Conservation (phyloP, 352 stramenopile genomes). For the Aphanomyces invadans region DNA sequence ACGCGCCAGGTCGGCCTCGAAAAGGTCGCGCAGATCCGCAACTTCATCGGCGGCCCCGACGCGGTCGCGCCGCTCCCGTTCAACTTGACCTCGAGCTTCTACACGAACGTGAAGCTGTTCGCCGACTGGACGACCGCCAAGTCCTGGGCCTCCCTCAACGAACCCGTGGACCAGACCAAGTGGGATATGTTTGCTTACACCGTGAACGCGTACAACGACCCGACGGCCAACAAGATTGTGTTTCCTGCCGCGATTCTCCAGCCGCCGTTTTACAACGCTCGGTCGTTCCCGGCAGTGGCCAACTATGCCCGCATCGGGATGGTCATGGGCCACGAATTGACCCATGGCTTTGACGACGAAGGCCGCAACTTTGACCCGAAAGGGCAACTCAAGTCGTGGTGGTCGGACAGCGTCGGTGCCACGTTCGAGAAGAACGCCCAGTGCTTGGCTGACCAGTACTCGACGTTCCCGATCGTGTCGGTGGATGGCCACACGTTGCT, state of each 20-base stretch:
- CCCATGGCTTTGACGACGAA: constrained; percentile 91
- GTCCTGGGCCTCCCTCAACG: constrained; percentile 33
- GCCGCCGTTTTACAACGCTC: constrained; percentile 70
- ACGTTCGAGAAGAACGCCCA: constrained; percentile 48
- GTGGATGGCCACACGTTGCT: constrained; percentile 34
- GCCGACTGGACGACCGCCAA: constrained; percentile 30
- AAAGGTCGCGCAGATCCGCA: constrained; percentile 85
- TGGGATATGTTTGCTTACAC: constrained; percentile 90
- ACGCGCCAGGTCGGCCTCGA: constrained; percentile 76
- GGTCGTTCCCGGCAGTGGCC: constrained; percentile 71
- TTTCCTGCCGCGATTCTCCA: constrained; percentile 92
- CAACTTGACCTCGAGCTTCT: constrained; percentile 43
- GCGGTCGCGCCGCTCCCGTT: constrained; percentile 44
- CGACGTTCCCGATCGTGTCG: constrained; percentile 39
- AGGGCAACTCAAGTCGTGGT: constrained; percentile 89
- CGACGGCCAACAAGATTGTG: constrained; percentile 83
- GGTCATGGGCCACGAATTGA: constrained; percentile 92
- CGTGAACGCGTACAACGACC: constrained; percentile 83
- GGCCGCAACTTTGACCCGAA: constrained; percentile 78
- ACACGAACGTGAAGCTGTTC: constrained; percentile 45
- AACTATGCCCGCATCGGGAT: constrained; percentile 91
- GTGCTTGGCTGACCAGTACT: constrained; percentile 56
- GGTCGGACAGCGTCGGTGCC: constrained; percentile 50
- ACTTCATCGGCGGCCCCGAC: constrained; percentile 58
- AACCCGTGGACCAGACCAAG: constrained; percentile 42